These are phyloP conservation scores for Lepidium campestre DNA, from an alignment of 441 rosid genomes.

Conservation along the genomic window DNA sequence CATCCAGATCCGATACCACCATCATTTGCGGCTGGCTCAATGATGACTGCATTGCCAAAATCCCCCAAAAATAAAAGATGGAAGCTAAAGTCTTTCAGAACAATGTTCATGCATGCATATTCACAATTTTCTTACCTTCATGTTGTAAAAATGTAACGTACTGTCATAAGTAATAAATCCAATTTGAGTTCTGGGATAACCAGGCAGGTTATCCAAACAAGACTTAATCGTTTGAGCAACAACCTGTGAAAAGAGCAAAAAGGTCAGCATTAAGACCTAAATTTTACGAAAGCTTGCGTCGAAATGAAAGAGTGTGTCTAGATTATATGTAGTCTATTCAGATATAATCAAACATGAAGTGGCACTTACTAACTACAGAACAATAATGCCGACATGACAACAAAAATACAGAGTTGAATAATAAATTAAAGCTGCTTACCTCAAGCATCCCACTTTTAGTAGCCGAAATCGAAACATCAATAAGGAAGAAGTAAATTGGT, in stretches of 20 bases:
- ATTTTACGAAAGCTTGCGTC: background rate
- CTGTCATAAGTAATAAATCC: slow-evolving; percentile 98
- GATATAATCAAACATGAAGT: background rate
- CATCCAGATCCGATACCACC: slow-evolving; percentile 98
- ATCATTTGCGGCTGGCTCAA: slow-evolving; percentile 98
- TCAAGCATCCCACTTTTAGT: slow-evolving; percentile 92
- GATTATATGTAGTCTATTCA: background rate
- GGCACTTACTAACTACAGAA: background rate
- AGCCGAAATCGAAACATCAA: slow-evolving; percentile 90
- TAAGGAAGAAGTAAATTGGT: slow-evolving; percentile 89
- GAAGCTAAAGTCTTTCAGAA: background rate
- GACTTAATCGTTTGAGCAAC: slow-evolving; percentile 93
- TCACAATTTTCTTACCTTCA: slow-evolving; percentile 68
- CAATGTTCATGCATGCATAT: slow-evolving; percentile 8
- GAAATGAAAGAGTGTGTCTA: background rate
- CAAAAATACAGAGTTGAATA: background rate
- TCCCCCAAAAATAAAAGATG: slow-evolving; percentile 20
- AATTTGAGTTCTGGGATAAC: slow-evolving; percentile 96
- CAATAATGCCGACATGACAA: background rate
- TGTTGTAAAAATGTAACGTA: slow-evolving; percentile 91
- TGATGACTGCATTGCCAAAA: slow-evolving; percentile 73
- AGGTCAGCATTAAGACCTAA: slow-evolving; percentile 1
- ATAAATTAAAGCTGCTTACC: slow-evolving; percentile 50
- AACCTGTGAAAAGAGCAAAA: slow-evolving; percentile 41
- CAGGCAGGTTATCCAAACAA: slow-evolving; percentile 92